Base-by-base conservation (phyloP, 1,284 basidiomycete species). In the Laetiporus sulphureus region DNA sequence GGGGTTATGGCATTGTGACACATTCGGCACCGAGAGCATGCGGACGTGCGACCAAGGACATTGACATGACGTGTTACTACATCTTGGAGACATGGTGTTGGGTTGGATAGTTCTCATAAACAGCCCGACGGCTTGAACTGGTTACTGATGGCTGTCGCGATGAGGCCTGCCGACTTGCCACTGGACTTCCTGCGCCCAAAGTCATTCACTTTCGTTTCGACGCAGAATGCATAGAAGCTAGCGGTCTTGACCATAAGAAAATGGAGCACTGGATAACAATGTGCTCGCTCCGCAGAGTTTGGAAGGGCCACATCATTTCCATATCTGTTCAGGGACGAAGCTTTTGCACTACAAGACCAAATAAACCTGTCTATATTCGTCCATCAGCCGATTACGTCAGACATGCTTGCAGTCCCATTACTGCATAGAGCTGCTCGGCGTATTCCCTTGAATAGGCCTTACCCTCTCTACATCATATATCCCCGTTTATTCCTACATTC, bases 301-400 rank as follows among this genome's bases (percentile, higher is more conserved):
- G 8, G 16, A 18, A 16, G 16, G 16, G 7, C 7, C 7, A 10
- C 8, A 11, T 16, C 32, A 24, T 4, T 18, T 32, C 39, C 25
- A 29, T 30, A 27, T 15, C 8, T 11, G 27, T n/a, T 23, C 40
- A 36, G 40, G 33, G 12, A 36, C 25, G 40, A 20, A 8, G 40
- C 40, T 36, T 4, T 31, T 41, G 34, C 24, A 19, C 13, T 30
- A 36, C 34, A 41, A 34, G 22, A 3, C 19, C 25, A 36, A 36
- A 41, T 22, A 41, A 34, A 31, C 15, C 5, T 20, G 15, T 13
- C 32, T 11, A n/a, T 8, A 32, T 32, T 8, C 6, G 12, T 2
- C 25, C 27, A 25, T 38, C 16, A n/a, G 18, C 10, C n/a, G 23
- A n/a, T 41, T 27, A 41, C 39, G 39, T 41, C 39, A 41, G 36